A percentile compares a stretch with the other conserved stretches of the same genome.
These are phyloP conservation scores for Erythrophleum fordii DNA, from an alignment of 306 rosid species.

Conservation along the genomic window DNA sequence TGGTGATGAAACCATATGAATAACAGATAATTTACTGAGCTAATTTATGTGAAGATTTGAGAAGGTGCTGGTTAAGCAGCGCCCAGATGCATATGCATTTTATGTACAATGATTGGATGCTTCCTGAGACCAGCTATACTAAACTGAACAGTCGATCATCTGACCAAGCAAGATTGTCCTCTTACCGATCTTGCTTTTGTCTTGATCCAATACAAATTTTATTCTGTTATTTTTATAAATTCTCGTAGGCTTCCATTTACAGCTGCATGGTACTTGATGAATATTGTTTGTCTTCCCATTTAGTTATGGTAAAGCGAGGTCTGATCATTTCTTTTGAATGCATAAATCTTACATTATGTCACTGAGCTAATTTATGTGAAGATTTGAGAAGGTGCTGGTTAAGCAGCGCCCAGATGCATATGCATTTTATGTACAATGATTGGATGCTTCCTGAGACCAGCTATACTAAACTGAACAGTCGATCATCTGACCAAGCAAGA, in stretches of 20 bases:
- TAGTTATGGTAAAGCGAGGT: not conserved
- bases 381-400: constrained; percentile 18
- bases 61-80: constrained; percentile 26
- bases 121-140: too few species aligned
- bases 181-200: constrained; percentile 20
- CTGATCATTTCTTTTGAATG: not conserved
- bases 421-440: constrained; percentile 26
- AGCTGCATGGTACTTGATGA: not conserved
- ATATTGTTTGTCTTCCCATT: not conserved
- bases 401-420: constrained; percentile 2
- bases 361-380: not conserved
- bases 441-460: too few species aligned
- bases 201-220: not conserved
- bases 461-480: constrained; percentile 11
- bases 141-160: constrained; percentile 7
- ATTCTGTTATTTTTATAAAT: not conserved
- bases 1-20: not conserved
- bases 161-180: not conserved
- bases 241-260: not conserved
- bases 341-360: not conserved
- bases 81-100: constrained; percentile 14
- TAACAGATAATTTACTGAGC: not conserved
- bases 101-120: too few species aligned
- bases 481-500: not conserved
- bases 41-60: not conserved